Percentiles rank a stretch among this genome's conserved stretches.
These are phyloP conservation scores for Fusarium ramigenum DNA, from an alignment of 2,329 filamentous ascomycete genomes.

Conservation along the genomic window DNA sequence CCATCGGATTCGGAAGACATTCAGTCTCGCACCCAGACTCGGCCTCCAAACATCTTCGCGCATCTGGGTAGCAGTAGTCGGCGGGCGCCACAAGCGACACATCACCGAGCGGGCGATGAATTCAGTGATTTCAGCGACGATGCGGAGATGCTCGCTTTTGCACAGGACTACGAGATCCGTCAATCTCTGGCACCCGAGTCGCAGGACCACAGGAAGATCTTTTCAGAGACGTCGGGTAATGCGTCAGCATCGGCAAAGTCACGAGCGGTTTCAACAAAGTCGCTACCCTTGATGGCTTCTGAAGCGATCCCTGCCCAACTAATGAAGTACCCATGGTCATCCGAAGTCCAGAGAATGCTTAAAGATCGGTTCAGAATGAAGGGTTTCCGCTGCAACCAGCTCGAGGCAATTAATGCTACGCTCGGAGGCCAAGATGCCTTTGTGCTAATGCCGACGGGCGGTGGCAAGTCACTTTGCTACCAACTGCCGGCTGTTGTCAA, in stretches of 20 bases:
- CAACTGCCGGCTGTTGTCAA: conserved; percentile 88
- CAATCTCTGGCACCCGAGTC: conserved; percentile 44
- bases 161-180: conserved; percentile 59
- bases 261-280: conserved; percentile 47
- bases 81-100: conserved; percentile 25
- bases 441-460: conserved; percentile 96
- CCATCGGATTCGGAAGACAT: conserved; percentile 47
- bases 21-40: conserved; percentile 28
- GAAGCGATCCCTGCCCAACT: conserved; percentile 58
- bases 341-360: conserved; percentile 82
- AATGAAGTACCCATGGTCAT: conserved; percentile 82
- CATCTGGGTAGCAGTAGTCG: conserved; percentile 11
- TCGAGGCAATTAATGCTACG: conserved; percentile 96
- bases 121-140: conserved; percentile 62
- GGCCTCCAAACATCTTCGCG: conserved; percentile 5
- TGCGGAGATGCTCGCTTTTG: conserved; percentile 62
- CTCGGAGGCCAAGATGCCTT: conserved; percentile 89
- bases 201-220: conserved; percentile 48
- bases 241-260: conserved; percentile 45
- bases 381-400: conserved; percentile 89
- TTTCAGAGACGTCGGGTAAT: conserved; percentile 63
- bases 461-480: conserved; percentile 96
- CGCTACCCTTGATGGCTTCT: conserved; percentile 36
- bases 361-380: conserved; percentile 85
- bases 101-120: conserved; percentile 44